Evolutionary conservation across 352 stramenopile genomes (phyloP).

Genomic region (Phytophthora constricta): DNA sequence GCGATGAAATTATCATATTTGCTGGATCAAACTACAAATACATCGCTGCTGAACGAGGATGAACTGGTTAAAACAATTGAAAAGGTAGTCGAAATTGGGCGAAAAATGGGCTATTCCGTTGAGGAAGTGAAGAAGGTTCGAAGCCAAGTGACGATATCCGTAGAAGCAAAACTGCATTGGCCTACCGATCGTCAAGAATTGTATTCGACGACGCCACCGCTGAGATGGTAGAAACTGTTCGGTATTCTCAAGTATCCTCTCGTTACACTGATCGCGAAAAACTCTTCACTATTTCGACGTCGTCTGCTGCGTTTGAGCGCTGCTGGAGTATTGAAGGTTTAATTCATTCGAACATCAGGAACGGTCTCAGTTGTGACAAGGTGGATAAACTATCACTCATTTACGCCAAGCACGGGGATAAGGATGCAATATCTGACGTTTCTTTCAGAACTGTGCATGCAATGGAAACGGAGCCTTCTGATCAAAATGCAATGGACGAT

Average conservation of each 20-base stretch:
- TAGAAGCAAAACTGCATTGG: neutral
- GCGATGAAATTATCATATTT: conserved; percentile 3
- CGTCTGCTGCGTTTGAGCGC: neutral
- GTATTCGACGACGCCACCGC: neutral
- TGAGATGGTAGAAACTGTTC: conserved; percentile 6
- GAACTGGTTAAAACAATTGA: neutral
- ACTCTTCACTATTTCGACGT: conserved; percentile 8
- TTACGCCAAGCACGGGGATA: neutral
- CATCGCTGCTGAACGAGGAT: neutral
- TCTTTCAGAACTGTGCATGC: no score
- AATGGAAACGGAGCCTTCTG: no score
- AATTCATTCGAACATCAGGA: neutral
- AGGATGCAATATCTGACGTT: neutral
- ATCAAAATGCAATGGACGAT: no score
- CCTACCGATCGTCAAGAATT: neutral
- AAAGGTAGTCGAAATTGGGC: neutral
- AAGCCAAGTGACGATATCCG: neutral
- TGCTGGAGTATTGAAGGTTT: conserved; percentile 3
- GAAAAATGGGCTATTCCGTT: neutral
- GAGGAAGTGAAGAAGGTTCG: neutral
- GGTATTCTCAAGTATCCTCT: neutral
- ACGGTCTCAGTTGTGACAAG: neutral
- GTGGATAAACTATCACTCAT: neutral
- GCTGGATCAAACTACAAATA: conserved; percentile 1
- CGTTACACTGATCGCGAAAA: neutral